A percentile compares a stretch with the other conserved stretches of the same genome.
These are phyloP conservation scores for Aegle marmelos DNA, from an alignment of 345 rosid genomes.

Conservation along the genomic window DNA sequence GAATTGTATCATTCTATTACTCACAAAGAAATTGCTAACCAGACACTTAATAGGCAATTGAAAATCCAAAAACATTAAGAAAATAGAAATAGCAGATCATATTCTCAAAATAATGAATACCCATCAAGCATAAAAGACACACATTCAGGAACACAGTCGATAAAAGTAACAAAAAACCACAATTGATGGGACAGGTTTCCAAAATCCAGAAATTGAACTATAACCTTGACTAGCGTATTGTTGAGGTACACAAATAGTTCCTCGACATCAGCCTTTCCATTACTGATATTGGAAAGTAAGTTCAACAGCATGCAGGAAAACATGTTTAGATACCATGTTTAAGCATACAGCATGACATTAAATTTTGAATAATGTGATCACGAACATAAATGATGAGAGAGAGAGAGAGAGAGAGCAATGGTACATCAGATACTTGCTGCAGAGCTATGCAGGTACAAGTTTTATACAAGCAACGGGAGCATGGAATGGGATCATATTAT, in stretches of 20 bases:
- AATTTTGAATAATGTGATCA: not conserved
- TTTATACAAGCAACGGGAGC: not conserved
- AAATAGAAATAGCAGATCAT: not conserved
- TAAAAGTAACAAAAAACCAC: not conserved
- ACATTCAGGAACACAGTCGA: not conserved
- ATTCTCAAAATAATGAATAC: not conserved
- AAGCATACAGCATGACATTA: not conserved
- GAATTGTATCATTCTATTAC: too few relatives aligned
- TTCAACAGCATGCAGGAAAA: not conserved
- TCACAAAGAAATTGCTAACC: too few relatives aligned
- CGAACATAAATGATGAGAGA: too few relatives aligned
- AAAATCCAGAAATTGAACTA: not conserved
- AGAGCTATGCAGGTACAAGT: not conserved
- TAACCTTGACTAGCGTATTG: not conserved
- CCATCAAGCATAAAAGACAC: not conserved
- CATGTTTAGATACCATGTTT: not conserved
- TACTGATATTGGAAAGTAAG: too few relatives aligned
- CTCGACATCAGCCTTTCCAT: too few relatives aligned
- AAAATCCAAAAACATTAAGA: not conserved
- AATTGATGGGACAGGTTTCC: not conserved
- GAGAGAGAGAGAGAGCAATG: not conserved
- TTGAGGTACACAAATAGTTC: too few relatives aligned
- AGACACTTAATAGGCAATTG: too few relatives aligned
- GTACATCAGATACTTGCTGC: not conserved
- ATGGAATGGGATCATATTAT: not conserved